Conservation (phyloP, 805 yeast species). For the Kodamaea neixiangensis region DNA sequence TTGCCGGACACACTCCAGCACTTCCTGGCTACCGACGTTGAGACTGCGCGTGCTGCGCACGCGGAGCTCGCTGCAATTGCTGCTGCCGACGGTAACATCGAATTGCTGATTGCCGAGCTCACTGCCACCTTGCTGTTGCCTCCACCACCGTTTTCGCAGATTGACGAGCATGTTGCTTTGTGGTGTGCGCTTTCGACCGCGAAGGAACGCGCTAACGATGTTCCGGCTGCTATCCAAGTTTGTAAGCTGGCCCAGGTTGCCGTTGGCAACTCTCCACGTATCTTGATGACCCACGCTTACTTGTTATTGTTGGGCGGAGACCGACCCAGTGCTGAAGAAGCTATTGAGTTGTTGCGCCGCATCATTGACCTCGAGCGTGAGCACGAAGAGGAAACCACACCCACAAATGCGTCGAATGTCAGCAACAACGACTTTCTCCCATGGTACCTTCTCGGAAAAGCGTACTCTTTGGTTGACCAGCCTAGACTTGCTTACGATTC, state of each 20-base stretch:
- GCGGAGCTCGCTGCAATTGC: constrained; percentile 59
- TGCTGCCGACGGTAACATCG: constrained; percentile 51
- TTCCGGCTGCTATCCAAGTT: constrained; percentile 49
- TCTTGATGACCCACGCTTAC: constrained; percentile 51
- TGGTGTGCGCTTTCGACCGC: constrained; percentile 58
- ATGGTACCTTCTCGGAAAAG: constrained; percentile 56
- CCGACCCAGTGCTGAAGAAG: constrained; percentile 29
- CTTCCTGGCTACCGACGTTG: constrained; percentile 37
- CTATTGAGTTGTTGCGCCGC: constrained; percentile 37
- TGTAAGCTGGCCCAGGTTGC: constrained; percentile 50
- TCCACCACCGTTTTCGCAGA: constrained; percentile 45
- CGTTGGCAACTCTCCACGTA: constrained; percentile 46
- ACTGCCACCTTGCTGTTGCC: constrained; percentile 52
- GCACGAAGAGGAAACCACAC: constrained; percentile 11
- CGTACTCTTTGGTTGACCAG: constrained; percentile 46
- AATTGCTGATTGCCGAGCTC: constrained; percentile 51
- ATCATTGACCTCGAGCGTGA: constrained; percentile 29
- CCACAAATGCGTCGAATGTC: too few species aligned
- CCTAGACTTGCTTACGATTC: constrained; percentile 57
- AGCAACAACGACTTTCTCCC: constrained; percentile 53
- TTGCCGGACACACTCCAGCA: constrained; percentile 36
- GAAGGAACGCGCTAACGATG: constrained; percentile 52
- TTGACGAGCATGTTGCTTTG: constrained; percentile 48
- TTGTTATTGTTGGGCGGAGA: constrained; percentile 40
- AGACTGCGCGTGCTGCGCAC: constrained; percentile 52